Conservation (phyloP, 202 grass and related monocot genomes). For the Hordeum pubiflorum region DNA sequence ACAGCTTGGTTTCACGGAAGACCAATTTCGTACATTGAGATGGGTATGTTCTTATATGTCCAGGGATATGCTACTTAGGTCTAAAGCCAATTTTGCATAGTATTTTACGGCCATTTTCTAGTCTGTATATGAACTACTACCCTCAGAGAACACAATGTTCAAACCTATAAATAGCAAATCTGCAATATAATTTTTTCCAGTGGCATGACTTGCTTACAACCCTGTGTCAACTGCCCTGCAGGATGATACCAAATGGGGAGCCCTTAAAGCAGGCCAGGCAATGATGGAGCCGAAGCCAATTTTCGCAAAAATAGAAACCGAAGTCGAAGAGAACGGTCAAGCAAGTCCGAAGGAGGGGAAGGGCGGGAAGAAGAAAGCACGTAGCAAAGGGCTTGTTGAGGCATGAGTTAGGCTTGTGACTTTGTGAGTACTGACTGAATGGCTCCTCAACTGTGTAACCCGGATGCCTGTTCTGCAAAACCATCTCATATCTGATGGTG, state of each 20-base stretch:
- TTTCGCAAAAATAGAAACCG: constrained; percentile 61
- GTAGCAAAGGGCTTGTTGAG: constrained; percentile 56
- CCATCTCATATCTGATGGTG: neutral
- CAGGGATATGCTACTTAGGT: constrained; percentile 1
- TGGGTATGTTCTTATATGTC: constrained; percentile 61
- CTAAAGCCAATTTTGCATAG: neutral
- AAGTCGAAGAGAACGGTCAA: constrained; percentile 29
- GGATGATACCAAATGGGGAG: constrained; percentile 85
- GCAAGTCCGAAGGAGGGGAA: constrained; percentile 41
- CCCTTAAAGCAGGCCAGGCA: constrained; percentile 58
- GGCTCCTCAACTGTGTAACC: neutral
- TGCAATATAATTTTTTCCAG: neutral
- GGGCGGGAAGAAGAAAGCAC: constrained; percentile 48
- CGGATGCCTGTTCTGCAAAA: neutral
- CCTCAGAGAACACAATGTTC: neutral
- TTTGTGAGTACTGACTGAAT: neutral
- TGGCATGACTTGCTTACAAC: neutral
- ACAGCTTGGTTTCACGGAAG: constrained; percentile 83
- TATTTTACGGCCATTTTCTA: neutral
- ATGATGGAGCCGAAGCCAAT: constrained; percentile 73
- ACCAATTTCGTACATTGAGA: constrained; percentile 56
- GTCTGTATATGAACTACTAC: neutral
- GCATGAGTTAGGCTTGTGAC: constrained; percentile 37
- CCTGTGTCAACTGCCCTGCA: constrained; percentile 9
- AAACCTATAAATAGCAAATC: neutral